Evolutionary conservation across 805 yeast genomes (phyloP).

Genomic region (Candida piceae): DNA sequence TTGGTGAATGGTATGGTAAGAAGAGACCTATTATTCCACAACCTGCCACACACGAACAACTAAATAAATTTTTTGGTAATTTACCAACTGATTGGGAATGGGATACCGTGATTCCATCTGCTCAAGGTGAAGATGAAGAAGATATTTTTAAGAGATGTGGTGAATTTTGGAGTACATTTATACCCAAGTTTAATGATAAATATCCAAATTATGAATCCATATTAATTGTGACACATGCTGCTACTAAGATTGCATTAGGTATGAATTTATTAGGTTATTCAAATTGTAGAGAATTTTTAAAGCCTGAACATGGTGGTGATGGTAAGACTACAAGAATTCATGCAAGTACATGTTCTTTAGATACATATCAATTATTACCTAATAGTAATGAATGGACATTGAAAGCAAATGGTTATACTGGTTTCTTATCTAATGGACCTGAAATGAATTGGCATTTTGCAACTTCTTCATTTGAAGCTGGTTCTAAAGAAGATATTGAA

Average conservation of each 20-base stretch:
- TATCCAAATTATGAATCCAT: slow-evolving; percentile 60
- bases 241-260: slow-evolving; percentile 84
- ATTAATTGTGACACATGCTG: slow-evolving; percentile 87
- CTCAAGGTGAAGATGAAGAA: slow-evolving; percentile 67
- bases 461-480: slow-evolving; percentile 66
- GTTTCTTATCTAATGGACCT: slow-evolving; percentile 70
- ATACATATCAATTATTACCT: slow-evolving; percentile 42
- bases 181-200: slow-evolving; percentile 50
- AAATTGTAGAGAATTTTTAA: slow-evolving; percentile 48
- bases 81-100: slow-evolving; percentile 46
- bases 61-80: slow-evolving; percentile 50
- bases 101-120: slow-evolving; percentile 51
- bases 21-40: slow-evolving; percentile 62
- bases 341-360: slow-evolving; percentile 85
- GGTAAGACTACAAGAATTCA: slow-evolving; percentile 37
- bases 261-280: slow-evolving; percentile 58
- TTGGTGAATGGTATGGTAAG: slow-evolving; percentile 90
- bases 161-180: slow-evolving; percentile 48
- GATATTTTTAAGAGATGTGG: slow-evolving; percentile 63
- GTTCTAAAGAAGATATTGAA: slow-evolving; percentile 79
- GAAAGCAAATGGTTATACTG: slow-evolving; percentile 66
- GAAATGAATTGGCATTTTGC: slow-evolving; percentile 92
- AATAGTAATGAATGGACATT: slow-evolving; percentile 52
- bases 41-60: slow-evolving; percentile 51
- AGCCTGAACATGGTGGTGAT: slow-evolving; percentile 37